Percentiles rank a stretch among this genome's conserved stretches.
These are phyloP conservation scores for Ceratobasidium sp. DNA, from an alignment of 1,284 basidiomycete species.

Conservation along the genomic window DNA sequence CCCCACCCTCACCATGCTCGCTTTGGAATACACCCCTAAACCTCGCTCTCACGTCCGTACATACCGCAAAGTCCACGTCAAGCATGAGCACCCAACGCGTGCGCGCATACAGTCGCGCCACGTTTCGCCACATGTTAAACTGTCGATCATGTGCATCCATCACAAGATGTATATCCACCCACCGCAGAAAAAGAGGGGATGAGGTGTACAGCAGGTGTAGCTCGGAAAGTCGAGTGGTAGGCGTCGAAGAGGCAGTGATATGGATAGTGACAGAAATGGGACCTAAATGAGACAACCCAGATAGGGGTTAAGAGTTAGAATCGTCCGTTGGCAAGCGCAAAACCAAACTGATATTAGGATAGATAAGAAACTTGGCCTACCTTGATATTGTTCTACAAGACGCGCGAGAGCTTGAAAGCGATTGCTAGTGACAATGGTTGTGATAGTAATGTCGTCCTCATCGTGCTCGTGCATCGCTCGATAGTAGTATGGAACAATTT, in stretches of 20 bases:
- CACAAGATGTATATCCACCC: constrained; percentile 88
- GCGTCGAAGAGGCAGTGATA: constrained; percentile 59
- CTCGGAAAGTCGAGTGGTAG: constrained; percentile 61
- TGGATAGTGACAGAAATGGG: constrained; percentile 86
- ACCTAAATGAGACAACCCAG: constrained; percentile 59
- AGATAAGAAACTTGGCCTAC: constrained; percentile 54
- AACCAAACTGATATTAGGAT: neutral
- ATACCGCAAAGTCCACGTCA: constrained; percentile 85
- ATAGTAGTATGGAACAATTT: constrained; percentile 83
- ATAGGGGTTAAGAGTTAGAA: neutral
- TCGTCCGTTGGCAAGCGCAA: neutral
- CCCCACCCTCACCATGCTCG: constrained; percentile 52
- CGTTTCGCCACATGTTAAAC: constrained; percentile 88
- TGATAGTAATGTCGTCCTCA: constrained; percentile 78
- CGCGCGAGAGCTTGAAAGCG: constrained; percentile 76
- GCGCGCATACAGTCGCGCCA: constrained; percentile 79
- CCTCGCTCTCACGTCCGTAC: constrained; percentile 76
- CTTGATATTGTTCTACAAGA: constrained; percentile 76
- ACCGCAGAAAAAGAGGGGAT: constrained; percentile 68
- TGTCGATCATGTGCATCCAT: constrained; percentile 82
- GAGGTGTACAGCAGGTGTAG: constrained; percentile 73
- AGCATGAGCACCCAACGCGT: constrained; percentile 88
- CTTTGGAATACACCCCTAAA: constrained; percentile 55
- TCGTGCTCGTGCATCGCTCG: constrained; percentile 60
- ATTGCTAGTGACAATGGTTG: constrained; percentile 83